Conservation (phyloP, 2,329 filamentous ascomycete genomes). For the Teratosphaeria viscida region DNA sequence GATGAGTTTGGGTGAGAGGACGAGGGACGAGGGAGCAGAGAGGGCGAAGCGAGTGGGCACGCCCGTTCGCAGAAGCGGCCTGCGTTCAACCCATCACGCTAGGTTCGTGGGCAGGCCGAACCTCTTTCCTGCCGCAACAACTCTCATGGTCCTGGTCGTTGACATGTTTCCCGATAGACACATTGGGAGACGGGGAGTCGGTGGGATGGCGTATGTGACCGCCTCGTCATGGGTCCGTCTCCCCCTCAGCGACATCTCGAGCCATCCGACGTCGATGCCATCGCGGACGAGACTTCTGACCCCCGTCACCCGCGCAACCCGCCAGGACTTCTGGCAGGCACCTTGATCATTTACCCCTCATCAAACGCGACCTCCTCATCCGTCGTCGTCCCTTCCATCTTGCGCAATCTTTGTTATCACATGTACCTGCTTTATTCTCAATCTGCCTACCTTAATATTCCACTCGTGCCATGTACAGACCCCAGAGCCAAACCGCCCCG, state of each 20-base stretch:
- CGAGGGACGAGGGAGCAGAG: not conserved
- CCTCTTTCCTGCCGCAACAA: not conserved
- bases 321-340: not conserved
- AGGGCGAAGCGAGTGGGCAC: not conserved
- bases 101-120: not conserved
- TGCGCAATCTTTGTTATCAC: not conserved
- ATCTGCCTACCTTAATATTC: too few species aligned
- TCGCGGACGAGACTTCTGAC: not conserved
- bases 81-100: not conserved
- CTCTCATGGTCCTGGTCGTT: not conserved
- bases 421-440: too few species aligned
- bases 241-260: not conserved
- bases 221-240: not conserved
- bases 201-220: not conserved
- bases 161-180: not conserved
- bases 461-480: too few species aligned
- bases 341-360: not conserved
- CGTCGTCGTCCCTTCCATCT: not conserved
- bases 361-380: not conserved
- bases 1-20: not conserved
- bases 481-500: too few species aligned
- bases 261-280: not conserved
- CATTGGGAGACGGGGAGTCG: not conserved
- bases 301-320: not conserved
- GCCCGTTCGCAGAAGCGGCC: not conserved